Evolutionary conservation across 306 rosid genomes (phyloP).

Genomic region (Canavalia ensiformis): DNA sequence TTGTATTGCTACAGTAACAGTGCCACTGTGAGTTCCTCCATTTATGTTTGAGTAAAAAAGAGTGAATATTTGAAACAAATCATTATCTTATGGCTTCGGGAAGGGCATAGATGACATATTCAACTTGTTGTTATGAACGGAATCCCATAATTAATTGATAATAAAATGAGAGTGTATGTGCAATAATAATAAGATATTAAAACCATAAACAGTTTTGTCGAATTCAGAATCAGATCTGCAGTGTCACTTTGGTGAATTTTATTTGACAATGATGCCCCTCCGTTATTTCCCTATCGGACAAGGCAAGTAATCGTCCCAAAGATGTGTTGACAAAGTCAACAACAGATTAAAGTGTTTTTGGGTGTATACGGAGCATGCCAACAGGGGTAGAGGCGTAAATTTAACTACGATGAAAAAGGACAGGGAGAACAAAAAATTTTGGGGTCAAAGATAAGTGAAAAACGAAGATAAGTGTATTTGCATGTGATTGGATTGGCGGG

Average conservation of each 20-base stretch:
- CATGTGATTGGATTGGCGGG: conserved; percentile 48
- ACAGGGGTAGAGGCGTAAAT: conserved; percentile 41
- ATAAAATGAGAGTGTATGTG: neutral
- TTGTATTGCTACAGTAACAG: conserved; percentile 12
- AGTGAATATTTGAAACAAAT: conserved; percentile 31
- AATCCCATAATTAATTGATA: conserved; percentile 53
- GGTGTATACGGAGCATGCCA: neutral
- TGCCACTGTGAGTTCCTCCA: conserved; percentile 20
- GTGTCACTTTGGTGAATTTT: neutral
- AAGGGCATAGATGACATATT: conserved; percentile 51
- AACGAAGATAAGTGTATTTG: neutral
- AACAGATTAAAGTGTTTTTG: conserved; percentile 25
- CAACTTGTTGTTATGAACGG: conserved; percentile 35
- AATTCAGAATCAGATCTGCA: conserved; percentile 46
- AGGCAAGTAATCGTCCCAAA: conserved; percentile 21
- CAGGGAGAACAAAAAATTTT: conserved; percentile 24
- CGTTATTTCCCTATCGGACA: conserved; percentile 13
- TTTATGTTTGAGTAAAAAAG: conserved; percentile 20
- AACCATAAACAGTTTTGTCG: conserved; percentile 41
- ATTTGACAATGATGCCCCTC: conserved; percentile 37
- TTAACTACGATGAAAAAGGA: conserved; percentile 2
- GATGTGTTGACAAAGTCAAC: conserved; percentile 38
- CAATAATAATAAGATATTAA: conserved; percentile 18
- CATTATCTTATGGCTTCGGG: conserved; percentile 60
- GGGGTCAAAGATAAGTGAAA: conserved; percentile 27